These are phyloP conservation scores for Aspergillus carlsbadensis DNA, from an alignment of 495 filamentous ascomycete species.

Conservation along the genomic window DNA sequence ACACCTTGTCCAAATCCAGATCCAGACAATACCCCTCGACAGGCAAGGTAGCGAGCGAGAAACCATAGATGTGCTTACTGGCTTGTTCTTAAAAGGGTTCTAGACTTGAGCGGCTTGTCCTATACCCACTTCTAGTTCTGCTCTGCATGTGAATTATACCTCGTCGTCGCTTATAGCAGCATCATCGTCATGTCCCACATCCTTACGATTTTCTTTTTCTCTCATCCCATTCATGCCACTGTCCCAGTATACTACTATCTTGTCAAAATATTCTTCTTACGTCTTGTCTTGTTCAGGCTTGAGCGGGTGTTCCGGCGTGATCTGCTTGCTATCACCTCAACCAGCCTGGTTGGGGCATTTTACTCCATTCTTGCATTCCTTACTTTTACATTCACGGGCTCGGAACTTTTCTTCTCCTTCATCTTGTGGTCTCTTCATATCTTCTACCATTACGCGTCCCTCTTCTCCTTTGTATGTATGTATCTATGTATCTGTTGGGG, in stretches of 20 bases:
- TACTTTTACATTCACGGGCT: slow-evolving; percentile 4
- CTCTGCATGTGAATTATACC: not conserved
- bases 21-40: slow-evolving; percentile 66
- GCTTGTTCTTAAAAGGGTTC: not conserved
- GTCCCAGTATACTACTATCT: not conserved
- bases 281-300: slow-evolving; percentile 8
- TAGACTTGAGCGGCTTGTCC: not conserved
- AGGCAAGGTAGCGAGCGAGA: slow-evolving; percentile 16
- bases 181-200: not conserved
- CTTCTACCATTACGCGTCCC: not conserved
- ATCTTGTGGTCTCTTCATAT: not conserved
- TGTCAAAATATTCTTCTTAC: slow-evolving; percentile 10
- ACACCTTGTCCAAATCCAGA: slow-evolving; percentile 30
- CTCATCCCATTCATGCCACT: not conserved
- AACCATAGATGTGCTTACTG: slow-evolving; percentile 14
- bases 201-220: not conserved
- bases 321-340: slow-evolving; percentile 12
- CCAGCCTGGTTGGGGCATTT: slow-evolving; percentile 12
- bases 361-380: slow-evolving; percentile 4
- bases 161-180: not conserved
- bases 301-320: slow-evolving; percentile 25
- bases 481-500: not conserved
- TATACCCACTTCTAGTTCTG: not conserved
- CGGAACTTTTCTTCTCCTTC: not conserved
- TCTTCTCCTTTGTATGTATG: slow-evolving; percentile 9